These are phyloP conservation scores for Aspergillus sp. DNA, from an alignment of 2,329 filamentous ascomycete genomes.

Conservation along the genomic window DNA sequence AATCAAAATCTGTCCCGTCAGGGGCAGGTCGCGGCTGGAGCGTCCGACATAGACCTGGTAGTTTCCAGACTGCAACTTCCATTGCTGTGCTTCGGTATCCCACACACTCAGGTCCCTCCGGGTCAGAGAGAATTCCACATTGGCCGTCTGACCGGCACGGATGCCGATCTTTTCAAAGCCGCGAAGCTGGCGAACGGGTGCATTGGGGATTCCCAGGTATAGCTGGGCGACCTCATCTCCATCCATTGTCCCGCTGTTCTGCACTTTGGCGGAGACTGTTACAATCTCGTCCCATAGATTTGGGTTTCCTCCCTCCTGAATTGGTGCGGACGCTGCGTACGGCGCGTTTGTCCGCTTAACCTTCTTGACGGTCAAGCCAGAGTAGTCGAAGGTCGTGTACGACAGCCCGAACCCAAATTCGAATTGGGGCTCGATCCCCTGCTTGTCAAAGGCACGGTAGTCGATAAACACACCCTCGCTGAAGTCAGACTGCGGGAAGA, in stretches of 20 bases:
- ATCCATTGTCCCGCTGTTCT: constrained; percentile 49
- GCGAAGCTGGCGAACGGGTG: constrained; percentile 42
- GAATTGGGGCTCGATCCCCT: constrained; percentile 35
- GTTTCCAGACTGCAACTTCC: constrained; percentile 15
- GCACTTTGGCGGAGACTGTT: constrained; percentile 46
- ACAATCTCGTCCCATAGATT: constrained; percentile 53
- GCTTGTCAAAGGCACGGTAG: constrained; percentile 52
- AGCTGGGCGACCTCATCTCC: constrained; percentile 55
- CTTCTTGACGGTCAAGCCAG: constrained; percentile 7
- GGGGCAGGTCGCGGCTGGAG: constrained; percentile 21
- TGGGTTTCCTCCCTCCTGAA: constrained; percentile 54
- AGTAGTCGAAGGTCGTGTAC: constrained; percentile 27
- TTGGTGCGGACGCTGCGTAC: constrained; percentile 29
- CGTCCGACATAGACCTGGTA: constrained; percentile 24
- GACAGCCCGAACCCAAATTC: constrained; percentile 39
- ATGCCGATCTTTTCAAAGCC: constrained; percentile 53
- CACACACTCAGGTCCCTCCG: constrained; percentile 30
- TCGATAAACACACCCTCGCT: constrained; percentile 54
- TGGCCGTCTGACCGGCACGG: constrained; percentile 37
- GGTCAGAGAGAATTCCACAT: constrained; percentile 45
- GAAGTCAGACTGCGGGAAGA: constrained; percentile 40
- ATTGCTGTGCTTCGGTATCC: constrained; percentile 27
- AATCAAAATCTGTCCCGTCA: constrained; percentile 12
- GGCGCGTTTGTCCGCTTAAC: constrained; percentile 1
- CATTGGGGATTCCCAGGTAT: constrained; percentile 46